These are phyloP conservation scores for Trichoderma guizhouense DNA, from an alignment of 2,329 filamentous ascomycete species.

Conservation along the genomic window DNA sequence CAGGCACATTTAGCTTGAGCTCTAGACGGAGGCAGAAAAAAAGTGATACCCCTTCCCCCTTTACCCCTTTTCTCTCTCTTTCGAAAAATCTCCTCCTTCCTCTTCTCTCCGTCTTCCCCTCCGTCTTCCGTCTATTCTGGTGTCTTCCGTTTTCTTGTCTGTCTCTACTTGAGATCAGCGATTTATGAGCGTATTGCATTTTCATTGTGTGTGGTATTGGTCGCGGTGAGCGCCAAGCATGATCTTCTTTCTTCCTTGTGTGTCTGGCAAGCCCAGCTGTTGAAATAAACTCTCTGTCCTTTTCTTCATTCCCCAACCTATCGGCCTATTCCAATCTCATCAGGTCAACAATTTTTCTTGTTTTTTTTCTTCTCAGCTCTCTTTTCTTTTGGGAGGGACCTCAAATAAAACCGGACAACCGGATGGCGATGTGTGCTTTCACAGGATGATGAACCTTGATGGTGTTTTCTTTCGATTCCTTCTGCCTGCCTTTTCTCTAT, in stretches of 20 bases:
- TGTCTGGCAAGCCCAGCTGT: background rate
- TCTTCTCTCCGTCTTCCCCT: background rate
- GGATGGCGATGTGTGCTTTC: background rate
- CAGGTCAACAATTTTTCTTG: background rate
- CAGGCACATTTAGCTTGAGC: constrained; percentile 1
- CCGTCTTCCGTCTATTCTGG: background rate
- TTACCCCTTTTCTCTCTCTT: background rate
- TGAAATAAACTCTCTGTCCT: background rate
- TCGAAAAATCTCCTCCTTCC: background rate
- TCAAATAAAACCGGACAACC: background rate
- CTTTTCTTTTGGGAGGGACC: background rate
- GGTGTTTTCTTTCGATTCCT: background rate
- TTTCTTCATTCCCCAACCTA: background rate
- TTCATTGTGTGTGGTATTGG: background rate
- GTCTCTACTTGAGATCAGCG: background rate
- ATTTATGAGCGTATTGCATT: background rate
- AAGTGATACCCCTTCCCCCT: constrained; percentile 16
- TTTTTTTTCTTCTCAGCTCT: background rate
- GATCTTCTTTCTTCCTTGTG: background rate
- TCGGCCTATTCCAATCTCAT: background rate
- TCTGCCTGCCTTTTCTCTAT: background rate
- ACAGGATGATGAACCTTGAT: background rate
- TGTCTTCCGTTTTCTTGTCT: background rate
- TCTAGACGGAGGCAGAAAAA: constrained; percentile 15
- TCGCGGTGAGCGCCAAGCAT: background rate